These are phyloP conservation scores for Phialocephala subalpina DNA, from an alignment of 2,329 filamentous ascomycete species.

Conservation along the genomic window DNA sequence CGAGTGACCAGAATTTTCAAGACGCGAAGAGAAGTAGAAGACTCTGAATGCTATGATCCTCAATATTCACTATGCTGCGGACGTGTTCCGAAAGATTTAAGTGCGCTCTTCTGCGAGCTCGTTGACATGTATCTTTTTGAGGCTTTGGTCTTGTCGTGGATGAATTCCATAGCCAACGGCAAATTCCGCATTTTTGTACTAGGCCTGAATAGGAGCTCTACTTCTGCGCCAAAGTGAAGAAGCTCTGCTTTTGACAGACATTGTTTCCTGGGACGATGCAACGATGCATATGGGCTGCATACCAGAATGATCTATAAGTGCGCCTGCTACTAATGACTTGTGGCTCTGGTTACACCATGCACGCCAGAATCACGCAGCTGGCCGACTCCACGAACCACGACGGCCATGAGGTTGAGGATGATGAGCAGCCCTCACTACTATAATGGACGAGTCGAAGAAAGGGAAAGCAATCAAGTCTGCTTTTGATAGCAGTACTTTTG, in stretches of 20 bases:
- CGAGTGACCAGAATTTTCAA: neutral
- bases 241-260: neutral
- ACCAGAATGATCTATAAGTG: neutral
- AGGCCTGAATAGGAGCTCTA: constrained; percentile 1
- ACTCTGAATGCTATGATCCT: neutral
- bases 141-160: neutral
- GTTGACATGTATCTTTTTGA: neutral
- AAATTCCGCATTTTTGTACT: neutral
- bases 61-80: neutral
- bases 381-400: neutral
- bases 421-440: constrained; percentile 30
- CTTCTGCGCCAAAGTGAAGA: neutral
- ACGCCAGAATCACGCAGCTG: constrained; percentile 30
- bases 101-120: neutral
- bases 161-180: constrained; percentile 1
- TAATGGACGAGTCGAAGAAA: constrained; percentile 55
- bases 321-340: neutral
- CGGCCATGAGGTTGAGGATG: constrained; percentile 24
- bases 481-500: constrained; percentile 88
- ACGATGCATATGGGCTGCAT: neutral
- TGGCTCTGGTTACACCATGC: constrained; percentile 24
- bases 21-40: neutral
- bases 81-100: neutral
- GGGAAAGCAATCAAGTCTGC: constrained; percentile 70
- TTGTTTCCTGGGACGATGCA: neutral